Evolutionary conservation across 805 yeast species (phyloP).

Genomic region (Zygotorulaspora florentina): DNA sequence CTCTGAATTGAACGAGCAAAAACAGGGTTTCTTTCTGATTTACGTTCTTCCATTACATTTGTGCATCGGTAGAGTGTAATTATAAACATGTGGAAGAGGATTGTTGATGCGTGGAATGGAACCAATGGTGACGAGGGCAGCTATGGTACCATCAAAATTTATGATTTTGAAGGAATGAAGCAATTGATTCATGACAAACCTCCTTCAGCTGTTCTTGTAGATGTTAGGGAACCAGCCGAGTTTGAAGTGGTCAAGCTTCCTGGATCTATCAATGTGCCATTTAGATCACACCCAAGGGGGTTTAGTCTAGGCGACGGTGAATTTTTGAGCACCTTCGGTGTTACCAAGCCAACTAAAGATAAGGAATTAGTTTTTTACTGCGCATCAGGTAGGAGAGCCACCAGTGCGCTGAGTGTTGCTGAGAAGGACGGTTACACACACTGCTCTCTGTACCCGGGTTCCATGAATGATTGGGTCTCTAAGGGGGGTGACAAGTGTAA

Average conservation of each 20-base stretch:
- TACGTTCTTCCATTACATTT: background rate
- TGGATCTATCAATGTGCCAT: conserved; percentile 78
- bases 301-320: conserved; percentile 64
- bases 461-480: conserved; percentile 73
- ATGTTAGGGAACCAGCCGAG: conserved; percentile 85
- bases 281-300: conserved; percentile 81
- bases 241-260: conserved; percentile 67
- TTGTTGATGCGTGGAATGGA: conserved; percentile 31
- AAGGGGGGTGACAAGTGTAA: conserved; percentile 27
- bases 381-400: conserved; percentile 79
- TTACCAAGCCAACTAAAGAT: conserved; percentile 61
- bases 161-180: conserved; percentile 51
- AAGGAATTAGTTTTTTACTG: conserved; percentile 77
- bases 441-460: conserved; percentile 76
- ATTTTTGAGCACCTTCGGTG: conserved; percentile 68
- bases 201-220: conserved; percentile 55
- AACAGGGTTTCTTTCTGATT: background rate
- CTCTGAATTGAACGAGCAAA: no score
- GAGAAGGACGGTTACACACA: conserved; percentile 70
- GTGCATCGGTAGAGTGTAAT: no score
- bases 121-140: conserved; percentile 8
- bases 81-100: conserved; percentile 23
- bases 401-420: conserved; percentile 82
- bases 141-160: conserved; percentile 38
- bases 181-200: conserved; percentile 39